Conservation (phyloP, 495 filamentous ascomycete genomes). For the Chaetomium fimeti region DNA sequence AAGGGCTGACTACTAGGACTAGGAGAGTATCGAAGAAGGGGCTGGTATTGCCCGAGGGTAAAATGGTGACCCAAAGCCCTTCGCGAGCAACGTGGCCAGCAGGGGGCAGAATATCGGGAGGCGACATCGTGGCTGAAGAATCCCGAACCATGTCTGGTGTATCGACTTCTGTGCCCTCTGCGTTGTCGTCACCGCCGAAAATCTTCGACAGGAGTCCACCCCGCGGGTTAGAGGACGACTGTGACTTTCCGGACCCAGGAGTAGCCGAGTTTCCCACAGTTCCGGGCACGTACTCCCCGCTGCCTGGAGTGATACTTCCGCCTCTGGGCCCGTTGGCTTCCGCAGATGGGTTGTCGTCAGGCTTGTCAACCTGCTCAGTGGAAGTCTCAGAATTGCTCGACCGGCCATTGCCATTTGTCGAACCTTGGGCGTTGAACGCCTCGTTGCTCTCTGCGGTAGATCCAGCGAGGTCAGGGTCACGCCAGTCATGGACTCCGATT, state of each 20-base stretch:
- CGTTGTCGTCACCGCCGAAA: slow-evolving; percentile 48
- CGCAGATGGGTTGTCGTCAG: background rate
- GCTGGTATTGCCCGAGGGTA: slow-evolving; percentile 83
- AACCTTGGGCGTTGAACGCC: slow-evolving; percentile 7
- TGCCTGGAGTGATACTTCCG: slow-evolving; percentile 43
- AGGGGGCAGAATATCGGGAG: slow-evolving; percentile 21
- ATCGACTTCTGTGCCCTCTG: slow-evolving; percentile 30
- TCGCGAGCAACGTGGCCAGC: slow-evolving; percentile 55
- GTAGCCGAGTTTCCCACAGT: slow-evolving; percentile 31
- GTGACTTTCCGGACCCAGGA: slow-evolving; percentile 28
- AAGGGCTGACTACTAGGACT: slow-evolving; percentile 86
- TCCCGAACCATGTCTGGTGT: background rate
- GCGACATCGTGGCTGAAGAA: slow-evolving; percentile 5
- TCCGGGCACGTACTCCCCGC: slow-evolving; percentile 63
- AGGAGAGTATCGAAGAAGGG: slow-evolving; percentile 95
- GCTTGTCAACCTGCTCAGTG: background rate
- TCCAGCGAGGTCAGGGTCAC: slow-evolving; percentile 73
- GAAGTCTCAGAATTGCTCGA: background rate
- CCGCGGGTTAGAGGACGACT: slow-evolving; percentile 28
- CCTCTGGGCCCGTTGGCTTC: slow-evolving; percentile 2
- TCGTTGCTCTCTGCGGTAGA: slow-evolving; percentile 27
- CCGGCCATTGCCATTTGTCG: slow-evolving; percentile 16
- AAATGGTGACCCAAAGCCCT: slow-evolving; percentile 93
- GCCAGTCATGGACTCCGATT: slow-evolving; percentile 93
- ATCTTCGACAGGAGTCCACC: slow-evolving; percentile 45